phyloP scores from a whole-genome alignment of 2,329 filamentous ascomycete genomes.

The Ascosphaera pollenicola region DNA sequence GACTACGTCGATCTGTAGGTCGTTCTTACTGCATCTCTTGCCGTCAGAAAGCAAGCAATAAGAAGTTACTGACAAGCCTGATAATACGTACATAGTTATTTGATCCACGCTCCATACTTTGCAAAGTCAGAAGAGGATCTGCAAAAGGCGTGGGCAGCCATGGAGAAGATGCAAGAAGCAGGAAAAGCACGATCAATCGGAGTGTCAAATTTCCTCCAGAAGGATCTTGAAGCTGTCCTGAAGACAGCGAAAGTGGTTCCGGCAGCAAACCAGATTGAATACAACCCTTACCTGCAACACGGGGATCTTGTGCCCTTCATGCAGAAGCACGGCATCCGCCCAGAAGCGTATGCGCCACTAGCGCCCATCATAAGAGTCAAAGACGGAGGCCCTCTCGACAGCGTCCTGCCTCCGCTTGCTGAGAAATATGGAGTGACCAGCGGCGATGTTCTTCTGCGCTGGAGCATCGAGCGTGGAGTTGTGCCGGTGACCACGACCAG shows the following conservation, averaged over 20 bases:
- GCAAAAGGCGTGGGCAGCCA: slow-evolving; percentile 34
- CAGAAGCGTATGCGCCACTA: slow-evolving; percentile 20
- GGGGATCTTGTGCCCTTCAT: slow-evolving; percentile 19
- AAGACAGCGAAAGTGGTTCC: slow-evolving; percentile 21
- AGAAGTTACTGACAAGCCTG: not conserved
- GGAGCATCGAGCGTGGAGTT: slow-evolving; percentile 38
- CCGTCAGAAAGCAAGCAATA: not conserved
- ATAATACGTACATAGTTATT: slow-evolving; percentile 22
- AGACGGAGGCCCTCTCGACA: slow-evolving; percentile 32
- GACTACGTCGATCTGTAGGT: slow-evolving; percentile 39
- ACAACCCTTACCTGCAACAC: slow-evolving; percentile 26
- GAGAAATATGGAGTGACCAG: slow-evolving; percentile 38
- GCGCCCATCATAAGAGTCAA: slow-evolving; percentile 31
- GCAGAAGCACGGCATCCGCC: slow-evolving; percentile 18
- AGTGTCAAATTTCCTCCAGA: slow-evolving; percentile 36
- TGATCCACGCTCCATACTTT: slow-evolving; percentile 41
- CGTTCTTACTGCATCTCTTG: not conserved
- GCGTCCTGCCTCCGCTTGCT: slow-evolving; percentile 27
- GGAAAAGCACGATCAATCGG: slow-evolving; percentile 39
- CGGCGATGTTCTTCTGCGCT: slow-evolving; percentile 34
- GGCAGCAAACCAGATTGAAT: slow-evolving; percentile 21
- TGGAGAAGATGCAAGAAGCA: slow-evolving; percentile 34
- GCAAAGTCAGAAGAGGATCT: slow-evolving; percentile 30
- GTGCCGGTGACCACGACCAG: slow-evolving; percentile 37
- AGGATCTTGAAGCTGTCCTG: slow-evolving; percentile 31